These are phyloP conservation scores for Gypsophila paniculata DNA, from an alignment of 179 eudicot genomes.

Conservation along the genomic window DNA sequence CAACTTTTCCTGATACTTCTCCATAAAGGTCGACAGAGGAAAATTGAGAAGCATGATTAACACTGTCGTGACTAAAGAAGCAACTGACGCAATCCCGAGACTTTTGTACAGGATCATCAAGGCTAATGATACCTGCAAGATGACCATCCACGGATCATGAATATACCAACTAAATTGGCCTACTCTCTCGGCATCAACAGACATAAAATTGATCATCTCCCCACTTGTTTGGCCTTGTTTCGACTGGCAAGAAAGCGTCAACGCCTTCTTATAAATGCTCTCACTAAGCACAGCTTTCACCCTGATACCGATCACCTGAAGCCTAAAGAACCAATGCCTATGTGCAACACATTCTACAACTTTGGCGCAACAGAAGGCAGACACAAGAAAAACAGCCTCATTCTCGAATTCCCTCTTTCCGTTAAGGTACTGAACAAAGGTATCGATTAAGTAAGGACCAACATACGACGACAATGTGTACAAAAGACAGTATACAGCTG, in stretches of 20 bases:
- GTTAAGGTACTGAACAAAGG: conserved; percentile 68
- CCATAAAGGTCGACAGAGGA: conserved; percentile 54
- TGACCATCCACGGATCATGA: conserved; percentile 79
- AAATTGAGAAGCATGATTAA: conserved; percentile 53
- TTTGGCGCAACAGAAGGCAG: conserved; percentile 53
- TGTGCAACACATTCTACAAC: conserved; percentile 59
- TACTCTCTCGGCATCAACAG: conserved; percentile 76
- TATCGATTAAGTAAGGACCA: conserved; percentile 79
- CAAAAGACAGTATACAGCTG: conserved; percentile 41
- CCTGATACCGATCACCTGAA: conserved; percentile 48
- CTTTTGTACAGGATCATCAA: conserved; percentile 56
- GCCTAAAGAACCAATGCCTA: conserved; percentile 63
- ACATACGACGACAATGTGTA: conserved; percentile 58
- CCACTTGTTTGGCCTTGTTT: conserved; percentile 61
- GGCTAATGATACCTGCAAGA: conserved; percentile 56
- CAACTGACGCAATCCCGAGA: conserved; percentile 67
- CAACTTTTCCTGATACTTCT: conserved; percentile 52
- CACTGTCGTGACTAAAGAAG: conserved; percentile 52
- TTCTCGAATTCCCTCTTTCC: conserved; percentile 37
- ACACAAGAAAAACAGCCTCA: conserved; percentile 51
- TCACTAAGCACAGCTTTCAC: conserved; percentile 45
- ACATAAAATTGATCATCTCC: conserved; percentile 69
- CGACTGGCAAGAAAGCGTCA: conserved; percentile 52
- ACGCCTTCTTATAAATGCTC: conserved; percentile 53
- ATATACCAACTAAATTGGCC: conserved; percentile 59